Evolutionary conservation across 768 basidiomycete genomes (phyloP), one percentile per base, ranked within the genome.

Genomic region (Mrakia gelida): DNA sequence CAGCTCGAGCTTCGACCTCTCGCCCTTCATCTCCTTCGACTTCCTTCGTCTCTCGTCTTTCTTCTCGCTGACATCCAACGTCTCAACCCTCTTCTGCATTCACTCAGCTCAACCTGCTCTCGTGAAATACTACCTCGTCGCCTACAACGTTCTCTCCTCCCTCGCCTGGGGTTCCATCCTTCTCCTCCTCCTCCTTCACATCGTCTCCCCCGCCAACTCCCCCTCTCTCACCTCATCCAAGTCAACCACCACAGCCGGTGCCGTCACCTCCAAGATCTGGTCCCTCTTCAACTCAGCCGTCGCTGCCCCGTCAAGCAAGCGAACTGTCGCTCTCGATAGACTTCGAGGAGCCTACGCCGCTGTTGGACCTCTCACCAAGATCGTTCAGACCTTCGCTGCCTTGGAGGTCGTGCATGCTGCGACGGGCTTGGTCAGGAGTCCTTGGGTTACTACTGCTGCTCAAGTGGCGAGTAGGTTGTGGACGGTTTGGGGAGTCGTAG

Each of bases 401-500:
- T 86, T 99, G 71, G 96, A 99, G 84, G 88, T 97, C 32, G 80
- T 92, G 3, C 97, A 99, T 83, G 89, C 90, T 54, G 84, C 91
- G 9, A 81, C 93, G 10, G 90, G 94, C 0, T 89, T 90, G 87
- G 96, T 98, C 65, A 86, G 91, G 71, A 92, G 90, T 75, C 91
- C 92, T 11, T 82, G 93, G 18, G 86, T 85, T 21, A 94, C 93
- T 0, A 94, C 94, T 0, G 82, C 86, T 8, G 88, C 90, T 80
- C 94, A 97, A 84, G 93, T 96, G 56, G 88, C 89, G 0, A 92
- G 91, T 80, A 86, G 94, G 59, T 86, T 98, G 5, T 90, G 91
- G 84, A 86, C 94, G 62, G 90, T 98, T 2, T 98, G 94, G 94
- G 92, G 90, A 30, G 88, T 98, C 77, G 88, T 89, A 0, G 88